Conservation (phyloP, 1,284 basidiomycete genomes). For the Boletus semigastroideus region DNA sequence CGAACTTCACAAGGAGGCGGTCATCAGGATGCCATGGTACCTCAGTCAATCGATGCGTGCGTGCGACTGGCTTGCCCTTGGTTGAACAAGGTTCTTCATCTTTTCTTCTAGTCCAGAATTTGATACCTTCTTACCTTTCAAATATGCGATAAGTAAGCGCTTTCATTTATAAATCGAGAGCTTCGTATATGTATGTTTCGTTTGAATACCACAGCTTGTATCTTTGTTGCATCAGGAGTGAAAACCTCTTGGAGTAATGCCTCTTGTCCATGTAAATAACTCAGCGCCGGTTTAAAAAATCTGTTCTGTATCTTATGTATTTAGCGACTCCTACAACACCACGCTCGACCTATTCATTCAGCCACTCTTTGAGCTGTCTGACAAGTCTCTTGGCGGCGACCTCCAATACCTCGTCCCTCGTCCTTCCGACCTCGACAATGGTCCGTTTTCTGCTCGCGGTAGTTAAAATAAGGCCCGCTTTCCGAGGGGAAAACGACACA, state of each 20-base stretch:
- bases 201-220: too few species aligned
- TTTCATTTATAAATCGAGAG: too few species aligned
- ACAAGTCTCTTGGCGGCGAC: conserved; percentile 54
- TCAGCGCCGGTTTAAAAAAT: too few species aligned
- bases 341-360: conserved; percentile 14
- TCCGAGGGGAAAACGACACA: conserved; percentile 57
- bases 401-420: conserved; percentile 60
- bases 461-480: conserved; percentile 53
- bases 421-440: conserved; percentile 54
- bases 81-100: background rate
- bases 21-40: conserved; percentile 23
- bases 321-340: background rate
- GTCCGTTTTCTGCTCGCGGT: conserved; percentile 45
- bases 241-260: too few species aligned
- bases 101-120: too few species aligned
- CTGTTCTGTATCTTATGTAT: too few species aligned
- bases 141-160: too few species aligned
- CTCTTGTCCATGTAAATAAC: too few species aligned
- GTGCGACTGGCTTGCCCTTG: conserved; percentile 26
- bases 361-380: conserved; percentile 34
- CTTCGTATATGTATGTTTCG: too few species aligned
- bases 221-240: too few species aligned
- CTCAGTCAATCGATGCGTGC: conserved; percentile 17
- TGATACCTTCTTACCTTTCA: too few species aligned
- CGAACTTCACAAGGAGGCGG: conserved; percentile 26